Evolutionary conservation across 106 monocot species (phyloP), one percentile per base, ranked within the genome.

Genomic region (Gastrodia elata): DNA sequence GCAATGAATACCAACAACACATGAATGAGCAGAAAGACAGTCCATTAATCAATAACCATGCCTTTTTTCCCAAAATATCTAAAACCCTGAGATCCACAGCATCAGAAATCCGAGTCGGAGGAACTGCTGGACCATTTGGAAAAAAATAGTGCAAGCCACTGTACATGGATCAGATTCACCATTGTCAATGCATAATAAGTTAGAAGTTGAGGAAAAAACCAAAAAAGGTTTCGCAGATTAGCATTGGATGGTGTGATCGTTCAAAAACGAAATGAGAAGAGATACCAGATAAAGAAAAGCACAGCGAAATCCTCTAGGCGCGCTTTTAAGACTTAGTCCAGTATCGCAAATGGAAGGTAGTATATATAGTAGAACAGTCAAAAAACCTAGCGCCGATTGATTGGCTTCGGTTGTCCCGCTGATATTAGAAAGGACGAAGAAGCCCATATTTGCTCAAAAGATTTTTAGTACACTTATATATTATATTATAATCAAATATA

Each of bases 11-110:
- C 36, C 37, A 34, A 27, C 14, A 37, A 65, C 22, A 49, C 36
- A 68, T 25, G 40, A 40, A 76, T 37, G 33, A 40, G 37, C 32
- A 68, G 24, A 75, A 40, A 68, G 26, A 68, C 35, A 67, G 10
- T 20, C 76, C 65, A 49, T 68, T 27, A 67, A 68, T 37, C 36
- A 74, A 61, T 42, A 42, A 18, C 18, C 26, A 39, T 43, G 6
- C 33, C n/a, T 16, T 10, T 36, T 18, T 4, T 5, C 25, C 20
- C 69, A 69, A 22, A 41, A 69, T 40, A 32, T 22, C 69, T 26
- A 69, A 69, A 26, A 26, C 38, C 4, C 67, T 38, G 37, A 4
- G 18, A 37, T 67, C 67, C 34, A 2, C 20, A 6, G 37, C 37
- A 18, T 25, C 67, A 18, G 37, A 38, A 67, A 16, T 13, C 34